Percentiles rank a stretch among this genome's conserved stretches.
phyloP scores from a whole-genome alignment of 2,329 filamentous ascomycete genomes.

The Aspergillus piperis region DNA sequence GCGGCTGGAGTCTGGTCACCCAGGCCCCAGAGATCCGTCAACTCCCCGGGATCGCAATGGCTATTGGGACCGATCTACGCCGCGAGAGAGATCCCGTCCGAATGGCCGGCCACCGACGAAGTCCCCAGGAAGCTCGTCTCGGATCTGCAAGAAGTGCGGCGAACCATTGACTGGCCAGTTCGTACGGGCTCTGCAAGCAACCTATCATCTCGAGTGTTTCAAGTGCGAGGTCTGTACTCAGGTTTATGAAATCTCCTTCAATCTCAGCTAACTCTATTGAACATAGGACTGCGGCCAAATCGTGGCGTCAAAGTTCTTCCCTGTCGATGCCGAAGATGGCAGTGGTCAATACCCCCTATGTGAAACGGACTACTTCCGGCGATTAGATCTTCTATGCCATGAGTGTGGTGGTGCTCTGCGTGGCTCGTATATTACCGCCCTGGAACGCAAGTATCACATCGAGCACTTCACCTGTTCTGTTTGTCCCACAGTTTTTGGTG shows the following conservation, averaged over 20 bases:
- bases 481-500: conserved; percentile 96
- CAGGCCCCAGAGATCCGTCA: conserved; percentile 25
- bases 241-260: not conserved
- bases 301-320: conserved; percentile 98
- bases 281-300: conserved; percentile 90
- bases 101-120: conserved; percentile 40
- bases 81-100: conserved; percentile 39
- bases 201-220: conserved; percentile 97
- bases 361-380: conserved; percentile 95
- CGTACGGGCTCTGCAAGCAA: conserved; percentile 87
- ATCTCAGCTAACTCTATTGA: conserved; percentile 24
- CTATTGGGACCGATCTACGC: conserved; percentile 35
- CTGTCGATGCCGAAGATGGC: conserved; percentile 85
- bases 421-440: conserved; percentile 95
- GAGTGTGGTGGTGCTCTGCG: conserved; percentile 89
- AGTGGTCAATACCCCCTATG: conserved; percentile 86
- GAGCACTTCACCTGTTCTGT: conserved; percentile 98
- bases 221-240: conserved; percentile 77
- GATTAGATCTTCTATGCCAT: conserved; percentile 86
- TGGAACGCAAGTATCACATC: conserved; percentile 98
- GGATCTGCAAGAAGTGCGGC: conserved; percentile 80
- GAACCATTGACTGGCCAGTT: conserved; percentile 91
- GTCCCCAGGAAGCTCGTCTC: conserved; percentile 42
- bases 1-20: conserved; percentile 31
- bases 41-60: conserved; percentile 31